Base-by-base conservation (phyloP, 352 stramenopile genomes). In the Phytophthora macrochlamydospora region DNA sequence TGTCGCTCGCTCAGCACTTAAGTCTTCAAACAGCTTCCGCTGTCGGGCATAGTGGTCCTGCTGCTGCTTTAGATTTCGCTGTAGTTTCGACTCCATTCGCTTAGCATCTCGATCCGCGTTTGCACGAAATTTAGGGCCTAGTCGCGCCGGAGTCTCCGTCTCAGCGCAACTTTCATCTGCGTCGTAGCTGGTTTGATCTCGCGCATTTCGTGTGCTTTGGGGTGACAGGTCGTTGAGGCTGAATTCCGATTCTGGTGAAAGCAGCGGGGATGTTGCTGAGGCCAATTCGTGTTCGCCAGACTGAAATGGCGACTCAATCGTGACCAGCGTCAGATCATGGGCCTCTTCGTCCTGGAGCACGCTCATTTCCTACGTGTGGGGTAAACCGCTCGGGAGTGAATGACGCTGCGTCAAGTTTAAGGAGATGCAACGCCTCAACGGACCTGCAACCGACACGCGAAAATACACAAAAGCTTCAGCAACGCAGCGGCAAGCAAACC, bases 31-130 rank as follows among this genome's bases (percentile, higher is more conserved):
- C 7, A 92, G 69, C 48, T 76, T 61, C 5, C 82, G 75, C 48
- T 92, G 83, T 8, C 79, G 67, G 9, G 74, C 83, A 53, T 89
- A 89, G 45, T 90, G 79, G 32, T 77, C 76, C 42, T 89, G 79
- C 62, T 90, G 79, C 56, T 87, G 72, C 58, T 76, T 73, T 2
- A 90, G 56, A 33, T 87, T 89, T 28, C 62, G 65, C 62, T 88
- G 76, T 42, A 90, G 67, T 62, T 75, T 77, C 8, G 56, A 53
- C 51, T 92, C 81, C 51, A 92, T 72, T 35, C 69, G 69, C 40
- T 75, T 65, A 37, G 66, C 51, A 37, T 74, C 55, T 59, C 56
- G 13, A 62, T 83, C 75, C 14, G 35, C 37, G 30, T 50, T 57
- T 45, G 42, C 50, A 40, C 45, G 51, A 35, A 24, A 0, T 24